These are phyloP conservation scores for Azolla pinnata DNA, from an alignment of 75 land plant genomes.

Conservation along the genomic window DNA sequence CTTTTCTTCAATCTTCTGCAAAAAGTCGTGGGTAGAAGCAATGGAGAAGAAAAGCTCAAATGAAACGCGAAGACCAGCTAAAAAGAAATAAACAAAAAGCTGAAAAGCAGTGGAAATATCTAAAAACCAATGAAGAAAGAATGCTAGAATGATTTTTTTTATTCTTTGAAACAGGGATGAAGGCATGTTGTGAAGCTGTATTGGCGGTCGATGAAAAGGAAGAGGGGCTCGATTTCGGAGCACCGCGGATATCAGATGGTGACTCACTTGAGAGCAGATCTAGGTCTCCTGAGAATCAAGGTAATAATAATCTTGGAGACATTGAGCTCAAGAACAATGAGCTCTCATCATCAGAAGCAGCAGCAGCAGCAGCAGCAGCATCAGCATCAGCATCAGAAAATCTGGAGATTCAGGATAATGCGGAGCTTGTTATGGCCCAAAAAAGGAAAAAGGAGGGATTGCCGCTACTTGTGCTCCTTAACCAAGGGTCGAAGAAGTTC, in stretches of 20 bases:
- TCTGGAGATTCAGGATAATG: background rate
- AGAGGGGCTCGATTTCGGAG: conserved; percentile 2
- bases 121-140: too few species aligned
- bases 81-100: too few species aligned
- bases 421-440: background rate
- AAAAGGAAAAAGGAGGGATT: background rate
- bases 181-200: too few species aligned
- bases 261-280: background rate
- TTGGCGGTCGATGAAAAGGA: conserved; percentile 1
- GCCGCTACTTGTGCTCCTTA: background rate
- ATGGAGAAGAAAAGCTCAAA: too few species aligned
- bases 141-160: too few species aligned
- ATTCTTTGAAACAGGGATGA: too few species aligned
- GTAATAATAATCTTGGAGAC: background rate
- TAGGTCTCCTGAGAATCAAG: background rate
- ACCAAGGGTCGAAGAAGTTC: background rate
- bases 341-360: too few species aligned
- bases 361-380: background rate
- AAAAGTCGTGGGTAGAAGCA: too few species aligned
- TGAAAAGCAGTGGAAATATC: too few species aligned
- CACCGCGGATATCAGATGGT: background rate
- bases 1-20: too few species aligned
- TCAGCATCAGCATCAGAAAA: background rate
- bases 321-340: too few species aligned
- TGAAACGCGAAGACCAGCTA: too few species aligned